Evolutionary conservation across 2,329 filamentous ascomycete genomes (phyloP).

Genomic region (Fusarium lyarnte): DNA sequence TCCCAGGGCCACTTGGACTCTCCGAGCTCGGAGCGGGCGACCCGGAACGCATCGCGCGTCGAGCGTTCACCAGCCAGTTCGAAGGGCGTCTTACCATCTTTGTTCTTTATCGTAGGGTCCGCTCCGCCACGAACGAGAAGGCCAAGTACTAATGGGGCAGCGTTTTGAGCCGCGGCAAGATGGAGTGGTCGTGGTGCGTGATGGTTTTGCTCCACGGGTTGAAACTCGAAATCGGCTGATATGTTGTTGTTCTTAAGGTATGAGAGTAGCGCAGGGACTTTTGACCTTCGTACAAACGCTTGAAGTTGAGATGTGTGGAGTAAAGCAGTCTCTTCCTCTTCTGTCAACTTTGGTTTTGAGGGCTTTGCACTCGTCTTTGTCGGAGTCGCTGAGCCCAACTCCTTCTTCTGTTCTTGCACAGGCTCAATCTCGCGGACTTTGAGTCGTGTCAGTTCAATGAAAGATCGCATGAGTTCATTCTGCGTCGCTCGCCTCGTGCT

Average conservation of each 20-base stretch:
- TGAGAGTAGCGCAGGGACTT: conserved; percentile 84
- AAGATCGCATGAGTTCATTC: conserved; percentile 91
- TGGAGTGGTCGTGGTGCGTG: conserved; percentile 88
- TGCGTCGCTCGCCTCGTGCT: conserved; percentile 92
- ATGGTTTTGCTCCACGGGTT: conserved; percentile 75
- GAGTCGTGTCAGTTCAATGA: conserved; percentile 90
- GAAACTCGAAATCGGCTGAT: conserved; percentile 77
- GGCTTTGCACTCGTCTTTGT: conserved; percentile 59
- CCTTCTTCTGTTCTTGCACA: conserved; percentile 60
- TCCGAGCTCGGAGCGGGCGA: conserved; percentile 84
- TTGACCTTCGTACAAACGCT: conserved; percentile 86
- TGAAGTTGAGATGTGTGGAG: conserved; percentile 92
- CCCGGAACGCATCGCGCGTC: conserved; percentile 90
- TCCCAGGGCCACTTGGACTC: conserved; percentile 84
- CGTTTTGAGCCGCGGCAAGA: conserved; percentile 83
- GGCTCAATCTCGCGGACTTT: conserved; percentile 85
- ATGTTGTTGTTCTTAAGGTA: conserved; percentile 84
- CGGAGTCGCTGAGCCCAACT: conserved; percentile 48
- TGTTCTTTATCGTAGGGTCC: conserved; percentile 75
- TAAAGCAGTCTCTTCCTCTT: conserved; percentile 83
- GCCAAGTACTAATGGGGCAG: conserved; percentile 78
- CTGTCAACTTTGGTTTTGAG: conserved; percentile 72
- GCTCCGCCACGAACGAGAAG: conserved; percentile 79
- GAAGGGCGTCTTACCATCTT: conserved; percentile 85
- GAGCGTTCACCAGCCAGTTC: conserved; percentile 86